phyloP scores from a whole-genome alignment of 495 filamentous ascomycete genomes.

The Lasiosphaeria miniovina region DNA sequence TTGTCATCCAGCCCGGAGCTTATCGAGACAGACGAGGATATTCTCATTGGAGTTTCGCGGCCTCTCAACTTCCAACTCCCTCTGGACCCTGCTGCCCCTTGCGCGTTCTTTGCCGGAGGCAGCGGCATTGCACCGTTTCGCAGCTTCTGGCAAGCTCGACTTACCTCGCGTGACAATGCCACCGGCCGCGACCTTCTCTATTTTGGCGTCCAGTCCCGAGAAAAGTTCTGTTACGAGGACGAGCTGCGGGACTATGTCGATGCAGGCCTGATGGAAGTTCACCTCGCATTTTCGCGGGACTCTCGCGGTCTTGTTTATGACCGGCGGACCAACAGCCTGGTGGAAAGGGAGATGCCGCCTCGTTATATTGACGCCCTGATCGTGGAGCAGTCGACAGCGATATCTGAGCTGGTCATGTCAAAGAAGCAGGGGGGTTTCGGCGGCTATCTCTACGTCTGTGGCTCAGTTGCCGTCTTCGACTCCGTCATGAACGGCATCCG shows the following conservation, averaged over 20 bases:
- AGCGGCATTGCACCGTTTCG: constrained; percentile 52
- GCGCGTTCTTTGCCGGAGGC: constrained; percentile 51
- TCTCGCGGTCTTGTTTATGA: constrained; percentile 45
- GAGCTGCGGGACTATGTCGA: constrained; percentile 47
- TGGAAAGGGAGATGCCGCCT: constrained; percentile 47
- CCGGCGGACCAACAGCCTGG: constrained; percentile 33
- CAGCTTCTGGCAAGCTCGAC: constrained; percentile 48
- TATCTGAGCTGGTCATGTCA: constrained; percentile 52
- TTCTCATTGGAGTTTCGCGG: constrained; percentile 47
- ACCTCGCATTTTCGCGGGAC: constrained; percentile 50
- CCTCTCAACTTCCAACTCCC: constrained; percentile 51
- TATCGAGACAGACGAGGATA: constrained; percentile 36
- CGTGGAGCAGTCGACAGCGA: constrained; percentile 43
- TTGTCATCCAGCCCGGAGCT: constrained; percentile 29
- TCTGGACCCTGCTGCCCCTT: constrained; percentile 42
- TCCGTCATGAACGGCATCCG: constrained; percentile 51
- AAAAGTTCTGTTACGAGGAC: constrained; percentile 51
- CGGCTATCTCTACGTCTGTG: constrained; percentile 52
- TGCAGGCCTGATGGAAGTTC: constrained; percentile 47
- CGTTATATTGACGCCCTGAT: constrained; percentile 51
- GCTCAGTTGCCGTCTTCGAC: constrained; percentile 52
- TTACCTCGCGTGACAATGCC: constrained; percentile 31
- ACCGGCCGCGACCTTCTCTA: constrained; percentile 48
- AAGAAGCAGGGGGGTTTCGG: constrained; percentile 51
- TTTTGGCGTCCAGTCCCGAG: constrained; percentile 48